Conservation (phyloP, 139 green algal species). For the Chlorella ohadii region DNA sequence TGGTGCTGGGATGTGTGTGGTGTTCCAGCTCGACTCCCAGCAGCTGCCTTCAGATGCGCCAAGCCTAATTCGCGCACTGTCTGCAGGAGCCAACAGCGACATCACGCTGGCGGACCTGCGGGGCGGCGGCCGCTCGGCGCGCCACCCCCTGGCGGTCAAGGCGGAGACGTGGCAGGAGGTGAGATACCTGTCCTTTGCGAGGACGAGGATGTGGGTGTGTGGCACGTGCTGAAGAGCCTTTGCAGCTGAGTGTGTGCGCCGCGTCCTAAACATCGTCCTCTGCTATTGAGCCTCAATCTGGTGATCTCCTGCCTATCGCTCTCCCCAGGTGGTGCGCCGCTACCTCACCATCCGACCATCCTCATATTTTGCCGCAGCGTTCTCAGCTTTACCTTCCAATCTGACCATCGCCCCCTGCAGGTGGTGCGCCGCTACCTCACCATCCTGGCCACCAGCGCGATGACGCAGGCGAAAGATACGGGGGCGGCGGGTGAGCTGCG, state of each 20-base stretch:
- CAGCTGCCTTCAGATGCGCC: too few species aligned
- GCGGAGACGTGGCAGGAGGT: slow-evolving; percentile 70
- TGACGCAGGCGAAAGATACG: slow-evolving; percentile 32
- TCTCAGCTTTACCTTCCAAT: too few species aligned
- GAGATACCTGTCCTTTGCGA: neutral
- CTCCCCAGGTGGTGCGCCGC: slow-evolving; percentile 38
- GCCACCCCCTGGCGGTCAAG: slow-evolving; percentile 33
- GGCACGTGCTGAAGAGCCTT: too few species aligned
- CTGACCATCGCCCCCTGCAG: neutral
- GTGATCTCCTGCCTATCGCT: too few species aligned
- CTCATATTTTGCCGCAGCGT: slow-evolving; percentile 35
- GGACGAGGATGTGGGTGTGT: neutral
- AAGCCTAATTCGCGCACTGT: neutral
- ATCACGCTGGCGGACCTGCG: slow-evolving; percentile 39
- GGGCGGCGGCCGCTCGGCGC: slow-evolving; percentile 3
- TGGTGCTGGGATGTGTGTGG: too few species aligned
- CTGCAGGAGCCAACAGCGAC: slow-evolving; percentile 30
- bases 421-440: slow-evolving; percentile 55
- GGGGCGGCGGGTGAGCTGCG: neutral
- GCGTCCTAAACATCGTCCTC: too few species aligned
- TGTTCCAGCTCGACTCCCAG: too few species aligned
- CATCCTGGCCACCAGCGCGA: slow-evolving; percentile 50
- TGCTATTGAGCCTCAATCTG: too few species aligned
- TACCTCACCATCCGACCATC: slow-evolving; percentile 50
- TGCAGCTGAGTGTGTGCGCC: too few species aligned